phyloP scores from a whole-genome alignment of 176 grass and related monocot species.

The Triticum aestivum region DNA sequence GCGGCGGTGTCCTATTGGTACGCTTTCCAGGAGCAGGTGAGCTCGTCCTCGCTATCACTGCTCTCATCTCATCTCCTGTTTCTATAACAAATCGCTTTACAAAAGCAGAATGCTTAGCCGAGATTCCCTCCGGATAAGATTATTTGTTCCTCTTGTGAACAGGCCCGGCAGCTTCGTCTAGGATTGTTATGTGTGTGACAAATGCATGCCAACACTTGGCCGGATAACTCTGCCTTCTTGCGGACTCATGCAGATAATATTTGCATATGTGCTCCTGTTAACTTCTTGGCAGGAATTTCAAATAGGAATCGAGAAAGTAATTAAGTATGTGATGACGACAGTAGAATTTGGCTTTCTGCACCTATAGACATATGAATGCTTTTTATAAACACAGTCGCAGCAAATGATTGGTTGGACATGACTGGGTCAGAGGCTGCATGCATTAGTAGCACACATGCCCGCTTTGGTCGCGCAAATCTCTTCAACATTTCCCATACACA shows the following conservation, averaged over 20 bases:
- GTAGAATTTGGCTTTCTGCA: too few species aligned
- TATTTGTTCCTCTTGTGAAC: not conserved
- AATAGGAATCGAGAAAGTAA: not conserved
- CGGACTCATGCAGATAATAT: not conserved
- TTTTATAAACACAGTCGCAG: not conserved
- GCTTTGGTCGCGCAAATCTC: too few species aligned
- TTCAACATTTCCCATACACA: too few species aligned
- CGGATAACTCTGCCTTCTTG: constrained; percentile 27
- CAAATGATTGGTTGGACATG: not conserved
- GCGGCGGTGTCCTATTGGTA: too few species aligned
- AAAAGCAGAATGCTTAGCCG: not conserved
- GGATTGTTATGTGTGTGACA: not conserved
- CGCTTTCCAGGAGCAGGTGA: too few species aligned
- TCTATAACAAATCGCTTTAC: constrained; percentile 8
- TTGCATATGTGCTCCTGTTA: constrained; percentile 23
- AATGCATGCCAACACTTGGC: not conserved
- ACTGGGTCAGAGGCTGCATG: too few species aligned
- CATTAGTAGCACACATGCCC: too few species aligned
- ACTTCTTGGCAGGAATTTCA: not conserved
- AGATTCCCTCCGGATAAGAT: constrained; percentile 16
- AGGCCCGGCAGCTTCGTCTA: constrained; percentile 29
- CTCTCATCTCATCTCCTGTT: not conserved
- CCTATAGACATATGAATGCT: too few species aligned
- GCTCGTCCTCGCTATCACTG: too few species aligned
- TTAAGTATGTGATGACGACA: too few species aligned